Evolutionary conservation across 441 rosid species (phyloP), one percentile per base, ranked within the genome.

Genomic region (Flueggea neowawraea): DNA sequence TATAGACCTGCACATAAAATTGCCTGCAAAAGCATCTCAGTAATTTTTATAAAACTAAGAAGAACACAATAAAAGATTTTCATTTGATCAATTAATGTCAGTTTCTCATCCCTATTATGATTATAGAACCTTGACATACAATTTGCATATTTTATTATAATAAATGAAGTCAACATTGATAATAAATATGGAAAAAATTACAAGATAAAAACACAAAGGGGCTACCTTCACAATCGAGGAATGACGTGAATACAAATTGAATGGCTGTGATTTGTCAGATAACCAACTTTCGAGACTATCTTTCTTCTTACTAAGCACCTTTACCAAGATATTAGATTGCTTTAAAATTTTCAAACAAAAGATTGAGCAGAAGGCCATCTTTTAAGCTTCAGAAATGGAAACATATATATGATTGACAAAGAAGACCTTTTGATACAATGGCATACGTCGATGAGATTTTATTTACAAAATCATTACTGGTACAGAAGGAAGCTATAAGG

Each of bases 1-100:
- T 85, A 94, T 60, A 94, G 78, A 55, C 97, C 98, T 51, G 93
- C 95, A 74, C 95, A 88, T 63, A 94, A 60, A 65, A 94, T 76
- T 55, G 96, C 97, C 98, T 94, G 88, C 88, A 71, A 71, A 68
- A 64, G 62, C 47, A 55, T 54, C 56, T 59, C 62, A 11, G 67
- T 44, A 58, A 73, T 41, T 36, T 58, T 53, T 59, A 49, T 52
- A 52, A 45, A 61, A 65, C 54, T 32, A 22, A 61, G 52, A 33
- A 8, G 65, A 63, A 31, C 52, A 49, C 60, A 48, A 15, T 32
- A 11, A 52, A 61, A 60, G 28, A 22, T 22, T 33, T 49, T 51
- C 17, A 12, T 39, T 5, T 47, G 16, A 54, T 1, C 17, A 15
- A 61, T 45, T 0, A 22, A 22, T 22, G 28, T 22, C 28, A 22